Conservation (phyloP, 2,329 filamentous ascomycete genomes). For the Trichoderma brevicompactum region DNA sequence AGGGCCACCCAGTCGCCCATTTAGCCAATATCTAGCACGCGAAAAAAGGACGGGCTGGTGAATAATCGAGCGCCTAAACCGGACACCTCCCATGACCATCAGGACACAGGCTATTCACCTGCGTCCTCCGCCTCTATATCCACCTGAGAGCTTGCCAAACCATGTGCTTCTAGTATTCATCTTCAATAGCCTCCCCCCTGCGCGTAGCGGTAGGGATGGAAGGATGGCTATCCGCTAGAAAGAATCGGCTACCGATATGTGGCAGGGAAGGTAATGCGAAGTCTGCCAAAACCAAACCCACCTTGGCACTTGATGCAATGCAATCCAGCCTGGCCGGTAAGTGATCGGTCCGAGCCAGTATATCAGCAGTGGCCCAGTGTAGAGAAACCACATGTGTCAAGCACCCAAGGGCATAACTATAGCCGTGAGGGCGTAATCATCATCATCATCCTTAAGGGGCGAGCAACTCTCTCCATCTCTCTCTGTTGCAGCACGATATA, state of each 20-base stretch:
- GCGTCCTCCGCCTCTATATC: slow-evolving; percentile 16
- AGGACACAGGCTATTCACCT: not conserved
- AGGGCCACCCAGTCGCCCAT: not conserved
- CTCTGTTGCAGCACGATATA: not conserved
- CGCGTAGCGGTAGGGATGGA: slow-evolving; percentile 1
- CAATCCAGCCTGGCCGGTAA: slow-evolving; percentile 15
- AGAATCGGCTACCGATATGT: slow-evolving; percentile 22
- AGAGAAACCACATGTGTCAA: not conserved
- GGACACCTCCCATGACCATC: slow-evolving; percentile 8
- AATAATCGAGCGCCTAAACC: not conserved
- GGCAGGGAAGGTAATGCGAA: not conserved
- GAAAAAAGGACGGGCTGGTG: not conserved
- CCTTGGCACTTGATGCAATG: slow-evolving; percentile 19
- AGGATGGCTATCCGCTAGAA: slow-evolving; percentile 7
- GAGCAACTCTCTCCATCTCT: not conserved
- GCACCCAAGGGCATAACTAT: not conserved
- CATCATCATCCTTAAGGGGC: not conserved
- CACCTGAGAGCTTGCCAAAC: slow-evolving; percentile 1
- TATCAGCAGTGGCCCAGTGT: not conserved
- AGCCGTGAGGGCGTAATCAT: not conserved
- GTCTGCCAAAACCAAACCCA: slow-evolving; percentile 13
- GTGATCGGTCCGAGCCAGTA: slow-evolving; percentile 10
- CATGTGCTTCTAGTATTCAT: slow-evolving; percentile 3
- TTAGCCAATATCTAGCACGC: not conserved
- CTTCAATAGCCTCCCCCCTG: not conserved